Evolutionary conservation across 495 filamentous ascomycete genomes (phyloP), one percentile per base, ranked within the genome.

Genomic region (Polyplosphaeria fusca): DNA sequence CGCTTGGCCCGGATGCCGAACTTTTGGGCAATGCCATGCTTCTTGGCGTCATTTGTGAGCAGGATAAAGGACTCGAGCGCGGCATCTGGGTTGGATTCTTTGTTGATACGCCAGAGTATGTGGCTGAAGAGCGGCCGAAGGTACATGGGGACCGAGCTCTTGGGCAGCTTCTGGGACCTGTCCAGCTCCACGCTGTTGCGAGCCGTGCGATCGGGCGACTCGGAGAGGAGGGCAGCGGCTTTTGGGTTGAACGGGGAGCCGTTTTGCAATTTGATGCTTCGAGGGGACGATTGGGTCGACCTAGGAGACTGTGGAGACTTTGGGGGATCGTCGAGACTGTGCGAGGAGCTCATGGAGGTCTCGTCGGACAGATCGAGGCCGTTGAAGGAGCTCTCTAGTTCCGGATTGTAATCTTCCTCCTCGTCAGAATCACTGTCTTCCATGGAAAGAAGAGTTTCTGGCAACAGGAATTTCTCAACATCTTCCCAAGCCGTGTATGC

Each of bases 101-200:
- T 71, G 67, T 86, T 78, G 20, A 85, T 73, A 40, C 78, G 76
- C 77, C 82, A 84, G 9, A 87, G 70, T 16, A 82, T 72, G 25
- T 80, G 79, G 65, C 81, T 85, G 64, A 87, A 77, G 40, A 87
- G 67, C 7, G 82, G 79, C 39, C 78, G 77, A 11, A 84, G 67
- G 14, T 64, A 55, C n/a, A 58, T 39, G 27, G 79, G 77, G 11
- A 74, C 74, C 4, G 35, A 28, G 11, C 43, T 42, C 46, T 52
- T 53, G 47, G 48, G 52, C 67, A 45, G 74, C 71, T 55, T 57
- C 23, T 67, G 50, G 2, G 43, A 12, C 18, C 38, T 23, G 13
- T 47, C 22, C 3, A 54, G 5, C 23, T 56, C 37, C 42, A 59
- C 52, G 49, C 56, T 60, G 47, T 65, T 65, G n/a, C 57, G 62